Conservation (phyloP, 306 rosid species). For the Rosa persica region DNA sequence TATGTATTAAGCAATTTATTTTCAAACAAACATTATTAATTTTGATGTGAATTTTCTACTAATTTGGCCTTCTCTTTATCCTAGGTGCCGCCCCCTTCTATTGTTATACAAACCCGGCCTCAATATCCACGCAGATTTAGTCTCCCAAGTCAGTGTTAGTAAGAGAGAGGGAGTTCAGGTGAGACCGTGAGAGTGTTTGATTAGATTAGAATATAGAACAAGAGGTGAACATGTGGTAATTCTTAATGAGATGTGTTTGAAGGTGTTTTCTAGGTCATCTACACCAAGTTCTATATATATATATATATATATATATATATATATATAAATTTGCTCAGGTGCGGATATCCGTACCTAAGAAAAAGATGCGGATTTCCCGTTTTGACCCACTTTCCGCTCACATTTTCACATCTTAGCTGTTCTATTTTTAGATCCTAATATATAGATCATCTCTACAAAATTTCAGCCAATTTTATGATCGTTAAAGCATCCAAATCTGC, state of each 20-base stretch:
- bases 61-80: conserved; percentile 25
- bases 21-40: not conserved
- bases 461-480: too few relatives aligned
- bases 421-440: too few relatives aligned
- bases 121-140: conserved; percentile 33
- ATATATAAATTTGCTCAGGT: too few relatives aligned
- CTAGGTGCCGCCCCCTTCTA: conserved; percentile 66
- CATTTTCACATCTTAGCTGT: too few relatives aligned
- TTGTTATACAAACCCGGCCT: conserved; percentile 26
- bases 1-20: conserved; percentile 8
- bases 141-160: conserved; percentile 21
- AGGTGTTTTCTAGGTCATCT: conserved; percentile 14
- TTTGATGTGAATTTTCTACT: not conserved
- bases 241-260: conserved; percentile 15
- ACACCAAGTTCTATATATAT: conserved; percentile 9
- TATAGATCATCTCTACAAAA: too few relatives aligned
- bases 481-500: too few relatives aligned
- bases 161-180: not conserved
- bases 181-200: not conserved
- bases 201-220: not conserved
- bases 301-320: too few relatives aligned
- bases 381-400: too few relatives aligned
- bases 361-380: too few relatives aligned
- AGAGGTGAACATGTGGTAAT: conserved; percentile 21
- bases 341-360: too few relatives aligned